phyloP scores from a whole-genome alignment of 352 stramenopile genomes.

The Pythium myriotylum region DNA sequence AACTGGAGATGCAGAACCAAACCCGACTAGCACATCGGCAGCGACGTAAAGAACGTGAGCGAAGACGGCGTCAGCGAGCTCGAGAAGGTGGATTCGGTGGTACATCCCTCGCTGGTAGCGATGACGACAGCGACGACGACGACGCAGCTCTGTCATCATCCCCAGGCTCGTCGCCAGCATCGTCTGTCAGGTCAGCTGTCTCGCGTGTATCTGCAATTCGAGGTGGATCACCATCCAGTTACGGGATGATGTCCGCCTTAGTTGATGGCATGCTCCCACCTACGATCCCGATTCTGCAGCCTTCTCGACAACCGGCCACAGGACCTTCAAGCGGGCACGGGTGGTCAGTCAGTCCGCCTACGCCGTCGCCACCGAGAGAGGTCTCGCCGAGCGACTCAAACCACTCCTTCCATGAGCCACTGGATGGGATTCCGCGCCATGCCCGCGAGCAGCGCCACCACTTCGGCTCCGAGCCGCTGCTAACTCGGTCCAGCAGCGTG shows the following conservation, averaged over 20 bases:
- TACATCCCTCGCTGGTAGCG: constrained; percentile 9
- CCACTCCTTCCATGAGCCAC: background rate
- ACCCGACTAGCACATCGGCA: constrained; percentile 15
- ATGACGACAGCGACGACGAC: constrained; percentile 19
- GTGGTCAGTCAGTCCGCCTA: constrained; percentile 22
- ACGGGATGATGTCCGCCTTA: constrained; percentile 2
- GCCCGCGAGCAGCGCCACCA: constrained; percentile 18
- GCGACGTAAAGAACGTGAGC: constrained; percentile 18
- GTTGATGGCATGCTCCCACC: constrained; percentile 13
- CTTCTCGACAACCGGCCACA: constrained; percentile 20
- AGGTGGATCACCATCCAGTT: constrained; percentile 10
- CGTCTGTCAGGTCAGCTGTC: constrained; percentile 21
- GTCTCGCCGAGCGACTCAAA: background rate
- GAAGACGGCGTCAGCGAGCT: constrained; percentile 7
- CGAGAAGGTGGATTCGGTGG: constrained; percentile 3
- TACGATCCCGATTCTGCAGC: constrained; percentile 30
- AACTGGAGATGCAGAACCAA: constrained; percentile 26
- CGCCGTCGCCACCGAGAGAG: constrained; percentile 14
- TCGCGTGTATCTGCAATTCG: constrained; percentile 13
- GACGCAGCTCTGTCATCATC: constrained; percentile 9
- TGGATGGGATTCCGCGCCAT: background rate
- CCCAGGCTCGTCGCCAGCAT: constrained; percentile 25
- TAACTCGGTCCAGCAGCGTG: constrained; percentile 18
- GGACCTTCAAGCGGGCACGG: constrained; percentile 28
- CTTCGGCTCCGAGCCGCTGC: constrained; percentile 26